Evolutionary conservation across 495 filamentous ascomycete species (phyloP).

Genomic region (Hypoxylon lenormandii): DNA sequence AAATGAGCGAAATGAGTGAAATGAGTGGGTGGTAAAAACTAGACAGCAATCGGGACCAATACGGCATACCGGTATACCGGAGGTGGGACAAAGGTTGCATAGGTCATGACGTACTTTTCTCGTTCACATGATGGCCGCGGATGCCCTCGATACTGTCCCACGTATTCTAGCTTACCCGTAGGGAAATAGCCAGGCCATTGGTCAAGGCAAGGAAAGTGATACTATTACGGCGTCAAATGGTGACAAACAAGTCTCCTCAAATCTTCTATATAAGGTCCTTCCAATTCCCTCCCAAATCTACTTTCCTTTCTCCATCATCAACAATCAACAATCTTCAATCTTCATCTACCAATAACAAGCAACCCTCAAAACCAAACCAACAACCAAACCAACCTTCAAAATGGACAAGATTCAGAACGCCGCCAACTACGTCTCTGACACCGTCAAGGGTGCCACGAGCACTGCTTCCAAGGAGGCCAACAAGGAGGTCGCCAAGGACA

Average conservation of each 20-base stretch:
- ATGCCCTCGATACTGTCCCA: conserved; percentile 10
- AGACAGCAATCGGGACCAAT: conserved; percentile 19
- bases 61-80: conserved; percentile 5
- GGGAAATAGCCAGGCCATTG: neutral
- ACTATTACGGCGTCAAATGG: neutral
- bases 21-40: neutral
- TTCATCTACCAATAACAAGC: conserved; percentile 11
- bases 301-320: conserved; percentile 12
- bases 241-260: conserved; percentile 28
- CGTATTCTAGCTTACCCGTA: neutral
- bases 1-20: neutral
- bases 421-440: conserved; percentile 71
- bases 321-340: conserved; percentile 29
- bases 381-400: conserved; percentile 55
- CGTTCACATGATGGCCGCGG: conserved; percentile 32
- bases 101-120: conserved; percentile 36
- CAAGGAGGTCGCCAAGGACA: conserved; percentile 73
- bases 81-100: conserved; percentile 32
- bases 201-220: conserved; percentile 1
- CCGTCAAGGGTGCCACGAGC: conserved; percentile 62
- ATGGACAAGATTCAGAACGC: conserved; percentile 72
- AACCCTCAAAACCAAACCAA: conserved; percentile 50
- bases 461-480: conserved; percentile 73
- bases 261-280: conserved; percentile 34
- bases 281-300: conserved; percentile 17